phyloP scores from a whole-genome alignment of 163 green algal genomes.

The Chlorella variabilis region DNA sequence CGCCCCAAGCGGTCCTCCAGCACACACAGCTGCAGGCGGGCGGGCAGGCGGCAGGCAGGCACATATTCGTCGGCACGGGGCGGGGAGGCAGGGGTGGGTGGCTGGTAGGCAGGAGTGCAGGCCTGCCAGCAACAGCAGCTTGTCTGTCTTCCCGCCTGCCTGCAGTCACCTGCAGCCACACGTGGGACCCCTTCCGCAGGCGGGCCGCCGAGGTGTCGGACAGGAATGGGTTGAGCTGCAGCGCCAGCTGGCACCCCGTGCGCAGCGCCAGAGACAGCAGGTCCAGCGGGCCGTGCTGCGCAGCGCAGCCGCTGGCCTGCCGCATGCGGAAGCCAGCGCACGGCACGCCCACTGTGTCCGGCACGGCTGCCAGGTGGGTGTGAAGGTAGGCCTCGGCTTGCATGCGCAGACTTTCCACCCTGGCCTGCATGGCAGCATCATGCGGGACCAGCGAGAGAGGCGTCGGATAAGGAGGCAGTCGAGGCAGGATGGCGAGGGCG shows the following conservation, averaged over 20 bases:
- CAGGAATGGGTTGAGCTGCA: slow-evolving; percentile 60
- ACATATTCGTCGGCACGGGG: no score
- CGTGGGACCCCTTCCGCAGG: slow-evolving; percentile 38
- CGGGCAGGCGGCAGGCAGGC: no score
- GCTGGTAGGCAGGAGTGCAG: no score
- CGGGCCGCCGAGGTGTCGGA: not conserved
- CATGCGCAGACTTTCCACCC: slow-evolving; percentile 1
- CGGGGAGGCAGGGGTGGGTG: no score
- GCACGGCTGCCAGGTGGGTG: slow-evolving; percentile 33
- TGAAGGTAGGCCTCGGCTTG: slow-evolving; percentile 49
- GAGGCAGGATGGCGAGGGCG: no score
- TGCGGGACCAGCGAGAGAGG: no score
- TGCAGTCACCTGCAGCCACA: no score
- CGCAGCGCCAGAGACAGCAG: slow-evolving; percentile 23
- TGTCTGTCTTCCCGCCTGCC: no score
- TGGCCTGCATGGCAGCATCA: slow-evolving; percentile 41
- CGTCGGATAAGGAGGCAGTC: no score
- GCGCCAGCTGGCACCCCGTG: not conserved
- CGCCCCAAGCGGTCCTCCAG: slow-evolving; percentile 63
- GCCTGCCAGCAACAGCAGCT: no score
- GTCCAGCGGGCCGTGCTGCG: slow-evolving; percentile 36
- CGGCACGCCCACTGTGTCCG: slow-evolving; percentile 26
- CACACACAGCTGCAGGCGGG: slow-evolving; percentile 60
- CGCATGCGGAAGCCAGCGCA: slow-evolving; percentile 47
- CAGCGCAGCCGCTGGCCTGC: not conserved